Evolutionary conservation across 169 alveolate genomes (phyloP), one percentile per base, ranked within the genome.

Genomic region (Babesia gibsoni): DNA sequence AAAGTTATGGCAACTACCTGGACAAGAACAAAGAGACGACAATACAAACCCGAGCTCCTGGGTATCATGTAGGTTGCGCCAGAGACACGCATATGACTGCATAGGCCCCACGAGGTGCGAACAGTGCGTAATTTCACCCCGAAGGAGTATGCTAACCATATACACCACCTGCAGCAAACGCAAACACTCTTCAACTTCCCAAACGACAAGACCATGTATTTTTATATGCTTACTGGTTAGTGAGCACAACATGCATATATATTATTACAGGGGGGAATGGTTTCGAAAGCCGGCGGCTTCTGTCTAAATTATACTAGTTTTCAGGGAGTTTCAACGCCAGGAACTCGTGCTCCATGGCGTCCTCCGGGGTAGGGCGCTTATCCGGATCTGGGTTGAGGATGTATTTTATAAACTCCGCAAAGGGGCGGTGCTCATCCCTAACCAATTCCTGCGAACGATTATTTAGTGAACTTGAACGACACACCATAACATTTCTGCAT

Each of bases 341-440:
- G 63, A 93, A 91, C 65, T 89, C 89, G 67, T 93, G 97, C 54
- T 78, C 72, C 74, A 93, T 67, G 36, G 95, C 94, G 70, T 90
- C 93, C 52, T 81, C 86, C 8, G 97, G 96, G 5, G 95, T 74
- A 2, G 97, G 93, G 20, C 97, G 84, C 73, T 42, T 69, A 46
- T 61, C 52, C 46, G 96, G 93, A 61, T 93, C 96, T 18, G 89
- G 80, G 58, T 87, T 88, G 80, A 93, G 63, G 37, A 93, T 53
- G 64, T 68, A 88, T 42, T 91, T 81, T 41, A 91, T 85, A 50
- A 93, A 93, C 18, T 91, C 95, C 48, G 95, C 94, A 52, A 93
- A 83, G 5, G 79, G 50, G 0, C 90, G 90, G 73, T 93, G 94
- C 22, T 83, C 90, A 29, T 88, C 89, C 39, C 67, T 72, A 39